Evolutionary conservation across 495 filamentous ascomycete species (phyloP), one percentile per base, ranked within the genome.

Genomic region (Neurospora sp.): DNA sequence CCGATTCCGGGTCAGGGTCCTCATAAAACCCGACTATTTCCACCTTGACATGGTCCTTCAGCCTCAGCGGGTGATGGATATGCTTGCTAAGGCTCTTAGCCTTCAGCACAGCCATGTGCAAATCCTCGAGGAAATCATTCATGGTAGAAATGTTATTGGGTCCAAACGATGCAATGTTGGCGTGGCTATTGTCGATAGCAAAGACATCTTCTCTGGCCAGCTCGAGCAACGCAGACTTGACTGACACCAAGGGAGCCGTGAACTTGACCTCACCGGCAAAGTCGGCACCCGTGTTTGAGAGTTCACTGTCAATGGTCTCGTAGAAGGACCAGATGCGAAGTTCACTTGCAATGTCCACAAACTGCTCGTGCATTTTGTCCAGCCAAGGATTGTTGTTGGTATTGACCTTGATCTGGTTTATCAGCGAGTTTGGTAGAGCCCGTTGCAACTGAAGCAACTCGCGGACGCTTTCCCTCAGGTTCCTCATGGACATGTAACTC

Each of bases 251-350:
- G 1, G 89, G 88, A 3, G 88, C 89, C 46, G 85, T 85, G 73
- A 85, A 84, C 74, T 84, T 82, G 11, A 85, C 81, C 42, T 84
- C 82, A 16, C 66, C 75, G 20, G 69, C 31, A 40, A 76, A 35
- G 16, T 69, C 70, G 4, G 72, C 75, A 1, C 79, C 79, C 6
- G 82, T 72, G 23, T 88, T 83, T 5, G 85, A 85, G 44, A 92
- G 80, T 9, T 83, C 82, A 0, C 89, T 90, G 75, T 92, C 90
- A 4, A 86, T 78, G 0, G 88, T 91, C 77, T 92, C 90, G 41
- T 89, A 87, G 39, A 91, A 90, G 5, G 89, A 88, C 87, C 89
- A 91, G n/a, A 92, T 81, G 69, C 88, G 89, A 62, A 91, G 83
- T 70, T 91, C 90, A 44, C 87, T 86, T 3, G 88, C 86, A 18